Conservation (phyloP, 2,329 filamentous ascomycete genomes). For the Alternaria ventricosa region DNA sequence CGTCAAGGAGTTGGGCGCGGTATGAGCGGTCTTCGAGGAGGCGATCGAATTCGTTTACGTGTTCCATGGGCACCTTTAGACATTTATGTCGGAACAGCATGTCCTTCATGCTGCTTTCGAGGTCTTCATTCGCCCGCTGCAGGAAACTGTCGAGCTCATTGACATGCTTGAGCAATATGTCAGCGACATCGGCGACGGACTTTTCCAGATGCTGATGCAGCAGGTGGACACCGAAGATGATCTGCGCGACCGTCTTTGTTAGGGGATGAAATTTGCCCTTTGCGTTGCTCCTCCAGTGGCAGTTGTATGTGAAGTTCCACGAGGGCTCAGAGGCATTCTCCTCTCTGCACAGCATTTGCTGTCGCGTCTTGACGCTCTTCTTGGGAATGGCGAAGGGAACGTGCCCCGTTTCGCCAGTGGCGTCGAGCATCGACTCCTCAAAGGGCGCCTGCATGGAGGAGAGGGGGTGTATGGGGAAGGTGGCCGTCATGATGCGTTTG, state of each 20-base stretch:
- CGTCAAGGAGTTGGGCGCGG: conserved; percentile 79
- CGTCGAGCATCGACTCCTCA: conserved; percentile 79
- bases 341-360: conserved; percentile 60
- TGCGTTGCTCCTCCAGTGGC: conserved; percentile 76
- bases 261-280: conserved; percentile 85
- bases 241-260: conserved; percentile 88
- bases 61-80: conserved; percentile 82
- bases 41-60: conserved; percentile 80
- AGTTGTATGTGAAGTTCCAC: conserved; percentile 73
- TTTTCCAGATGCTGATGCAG: conserved; percentile 85
- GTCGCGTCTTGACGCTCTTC: conserved; percentile 41
- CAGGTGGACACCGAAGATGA: conserved; percentile 91
- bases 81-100: conserved; percentile 74
- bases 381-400: conserved; percentile 52
- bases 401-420: conserved; percentile 53
- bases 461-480: conserved; percentile 71
- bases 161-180: conserved; percentile 88
- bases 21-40: conserved; percentile 88
- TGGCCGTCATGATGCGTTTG: conserved; percentile 42
- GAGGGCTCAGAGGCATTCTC: conserved; percentile 70
- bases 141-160: conserved; percentile 93
- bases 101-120: conserved; percentile 78
- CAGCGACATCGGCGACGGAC: conserved; percentile 85
- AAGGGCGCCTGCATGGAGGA: conserved; percentile 80
- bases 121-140: conserved; percentile 83